Conservation (phyloP, 176 grass and related monocot genomes). For the Alloteropsis semialata region DNA sequence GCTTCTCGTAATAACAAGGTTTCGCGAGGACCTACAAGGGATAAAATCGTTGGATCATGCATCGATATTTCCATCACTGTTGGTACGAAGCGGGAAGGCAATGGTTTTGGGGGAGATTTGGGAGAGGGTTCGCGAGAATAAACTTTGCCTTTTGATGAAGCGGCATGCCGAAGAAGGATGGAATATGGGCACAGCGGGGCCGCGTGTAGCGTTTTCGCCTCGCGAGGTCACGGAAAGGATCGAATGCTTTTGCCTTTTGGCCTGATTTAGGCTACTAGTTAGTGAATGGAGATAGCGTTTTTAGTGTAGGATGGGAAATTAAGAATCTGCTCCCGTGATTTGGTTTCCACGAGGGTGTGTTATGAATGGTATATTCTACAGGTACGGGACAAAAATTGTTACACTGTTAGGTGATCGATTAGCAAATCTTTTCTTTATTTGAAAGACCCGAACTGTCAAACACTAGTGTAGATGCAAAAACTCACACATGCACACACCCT, state of each 20-base stretch:
- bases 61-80: background rate
- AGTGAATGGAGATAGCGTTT: background rate
- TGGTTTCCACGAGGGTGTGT: too few relatives aligned
- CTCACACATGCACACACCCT: too few relatives aligned
- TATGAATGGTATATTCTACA: too few relatives aligned
- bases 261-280: background rate
- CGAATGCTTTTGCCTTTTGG: background rate
- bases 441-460: too few relatives aligned
- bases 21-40: background rate
- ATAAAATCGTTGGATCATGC: background rate
- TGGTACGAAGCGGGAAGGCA: background rate
- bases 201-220: background rate
- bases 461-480: too few relatives aligned
- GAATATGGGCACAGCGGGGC: conserved; percentile 20
- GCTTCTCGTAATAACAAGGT: background rate
- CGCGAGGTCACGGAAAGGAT: conserved; percentile 6
- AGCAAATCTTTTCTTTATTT: too few relatives aligned
- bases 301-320: too few relatives aligned
- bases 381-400: too few relatives aligned
- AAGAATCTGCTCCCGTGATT: too few relatives aligned
- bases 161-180: conserved; percentile 32
- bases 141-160: conserved; percentile 20
- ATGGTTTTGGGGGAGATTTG: background rate
- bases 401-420: too few relatives aligned
- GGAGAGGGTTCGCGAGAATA: conserved; percentile 16